Conservation (phyloP, 371 early-diverging fungal species). For the Encephalitozoon hellem region DNA sequence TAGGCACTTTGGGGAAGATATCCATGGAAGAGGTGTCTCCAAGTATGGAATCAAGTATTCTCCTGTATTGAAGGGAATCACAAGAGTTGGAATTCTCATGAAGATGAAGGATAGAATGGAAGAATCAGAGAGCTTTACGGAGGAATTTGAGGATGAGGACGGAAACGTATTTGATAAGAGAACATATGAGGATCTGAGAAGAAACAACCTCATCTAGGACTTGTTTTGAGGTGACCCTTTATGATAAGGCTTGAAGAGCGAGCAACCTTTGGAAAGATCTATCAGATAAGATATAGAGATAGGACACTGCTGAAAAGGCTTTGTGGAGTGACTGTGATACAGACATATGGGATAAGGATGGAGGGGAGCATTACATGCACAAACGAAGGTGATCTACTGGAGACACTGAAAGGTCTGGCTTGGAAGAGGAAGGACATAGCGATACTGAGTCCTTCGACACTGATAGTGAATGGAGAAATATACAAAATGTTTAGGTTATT, state of each 20-base stretch:
- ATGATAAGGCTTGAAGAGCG: neutral
- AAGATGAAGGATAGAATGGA: slow-evolving; percentile 2
- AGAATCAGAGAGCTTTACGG: slow-evolving; percentile 62
- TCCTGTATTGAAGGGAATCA: neutral
- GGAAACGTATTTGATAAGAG: slow-evolving; percentile 94
- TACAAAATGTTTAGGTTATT: slow-evolving; percentile 2
- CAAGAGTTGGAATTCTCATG: neutral
- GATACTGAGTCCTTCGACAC: neutral
- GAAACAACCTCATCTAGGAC: slow-evolving; percentile 37
- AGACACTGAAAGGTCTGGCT: neutral
- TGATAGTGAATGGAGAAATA: neutral
- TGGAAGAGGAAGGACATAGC: neutral
- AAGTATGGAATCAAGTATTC: neutral
- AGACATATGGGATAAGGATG: slow-evolving; percentile 2
- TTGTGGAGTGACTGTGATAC: neutral
- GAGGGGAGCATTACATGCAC: slow-evolving; percentile 18
- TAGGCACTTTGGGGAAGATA: neutral
- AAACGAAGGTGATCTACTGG: neutral
- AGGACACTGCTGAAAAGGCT: neutral
- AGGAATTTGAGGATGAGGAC: slow-evolving; percentile 85
- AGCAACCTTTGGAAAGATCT: neutral
- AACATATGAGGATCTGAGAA: slow-evolving; percentile 69
- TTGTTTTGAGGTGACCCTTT: neutral
- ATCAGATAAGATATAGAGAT: slow-evolving; percentile 4
- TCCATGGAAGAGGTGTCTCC: neutral